Percentiles rank a stretch among this genome's conserved stretches.
phyloP scores from a whole-genome alignment of 495 filamentous ascomycete genomes.

The Trichoderma reesei region DNA sequence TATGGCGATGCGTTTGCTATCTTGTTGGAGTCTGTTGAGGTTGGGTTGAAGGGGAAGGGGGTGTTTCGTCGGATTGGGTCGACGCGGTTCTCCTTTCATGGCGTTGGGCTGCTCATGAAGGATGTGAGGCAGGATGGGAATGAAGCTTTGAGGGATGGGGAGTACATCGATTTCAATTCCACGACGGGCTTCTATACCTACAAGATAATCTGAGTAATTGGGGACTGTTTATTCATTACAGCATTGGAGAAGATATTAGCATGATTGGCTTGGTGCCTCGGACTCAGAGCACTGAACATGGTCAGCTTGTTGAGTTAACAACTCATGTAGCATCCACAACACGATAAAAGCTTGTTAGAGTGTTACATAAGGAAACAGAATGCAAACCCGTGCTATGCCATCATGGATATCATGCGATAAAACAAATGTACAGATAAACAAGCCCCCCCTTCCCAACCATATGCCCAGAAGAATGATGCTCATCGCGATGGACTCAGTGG shows the following conservation, averaged over 20 bases:
- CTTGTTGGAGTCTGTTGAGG: background rate
- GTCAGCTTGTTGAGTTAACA: too few species aligned
- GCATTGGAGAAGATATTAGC: too few species aligned
- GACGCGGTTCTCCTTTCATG: background rate
- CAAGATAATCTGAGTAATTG: background rate
- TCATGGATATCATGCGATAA: constrained; percentile 6
- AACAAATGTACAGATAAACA: background rate
- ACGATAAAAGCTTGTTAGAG: background rate
- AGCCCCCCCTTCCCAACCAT: background rate
- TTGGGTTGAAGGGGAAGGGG: background rate
- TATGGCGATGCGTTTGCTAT: background rate
- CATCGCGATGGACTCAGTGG: constrained; percentile 52
- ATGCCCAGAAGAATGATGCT: background rate
- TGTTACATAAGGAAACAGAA: background rate
- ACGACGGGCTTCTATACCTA: background rate
- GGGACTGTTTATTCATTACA: too few species aligned
- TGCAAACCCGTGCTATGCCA: background rate
- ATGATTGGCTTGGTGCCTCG: too few species aligned
- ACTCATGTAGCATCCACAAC: too few species aligned
- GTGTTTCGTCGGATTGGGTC: constrained; percentile 1
- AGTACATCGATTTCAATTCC: background rate
- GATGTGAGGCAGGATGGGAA: background rate
- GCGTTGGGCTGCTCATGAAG: background rate
- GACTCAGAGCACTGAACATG: too few species aligned
- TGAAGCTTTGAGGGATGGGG: background rate